These are phyloP conservation scores for Plasmodium reichenowi DNA, from an alignment of 169 alveolate species.

Conservation along the genomic window DNA sequence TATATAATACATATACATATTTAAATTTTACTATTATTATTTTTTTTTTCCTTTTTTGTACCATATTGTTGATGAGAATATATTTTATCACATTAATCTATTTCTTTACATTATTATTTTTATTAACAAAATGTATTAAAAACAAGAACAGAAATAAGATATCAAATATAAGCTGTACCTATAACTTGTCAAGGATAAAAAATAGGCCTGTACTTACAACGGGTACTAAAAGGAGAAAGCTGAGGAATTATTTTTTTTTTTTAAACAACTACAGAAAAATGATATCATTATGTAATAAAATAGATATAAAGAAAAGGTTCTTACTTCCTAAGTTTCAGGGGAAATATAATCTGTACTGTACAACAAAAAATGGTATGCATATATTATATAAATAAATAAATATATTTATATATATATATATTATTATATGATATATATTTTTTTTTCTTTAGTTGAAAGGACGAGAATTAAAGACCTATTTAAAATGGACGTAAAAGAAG, in stretches of 20 bases:
- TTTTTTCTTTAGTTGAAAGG: conserved; percentile 13
- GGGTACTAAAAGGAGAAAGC: background rate
- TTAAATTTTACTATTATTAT: background rate
- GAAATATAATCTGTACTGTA: conserved; percentile 4
- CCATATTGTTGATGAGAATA: conserved; percentile 37
- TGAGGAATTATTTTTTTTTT: background rate
- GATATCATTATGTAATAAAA: conserved; percentile 3
- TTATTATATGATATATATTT: background rate
- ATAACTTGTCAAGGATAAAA: conserved; percentile 4
- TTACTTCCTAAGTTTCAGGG: background rate
- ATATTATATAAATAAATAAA: background rate
- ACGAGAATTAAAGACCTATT: conserved; percentile 46
- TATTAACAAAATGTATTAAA: conserved; percentile 48
- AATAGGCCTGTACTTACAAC: no score
- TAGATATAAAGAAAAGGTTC: background rate
- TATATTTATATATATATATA: background rate
- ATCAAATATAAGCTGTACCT: background rate
- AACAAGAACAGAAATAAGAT: background rate
- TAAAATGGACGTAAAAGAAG: background rate
- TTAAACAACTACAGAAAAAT: conserved; percentile 4
- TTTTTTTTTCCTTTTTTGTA: conserved; percentile 2
- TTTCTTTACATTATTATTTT: conserved; percentile 8
- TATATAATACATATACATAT: background rate
- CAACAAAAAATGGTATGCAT: conserved; percentile 8
- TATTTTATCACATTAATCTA: background rate